phyloP scores from a whole-genome alignment of 2,329 filamentous ascomycete species.

The Monilinia polystroma region DNA sequence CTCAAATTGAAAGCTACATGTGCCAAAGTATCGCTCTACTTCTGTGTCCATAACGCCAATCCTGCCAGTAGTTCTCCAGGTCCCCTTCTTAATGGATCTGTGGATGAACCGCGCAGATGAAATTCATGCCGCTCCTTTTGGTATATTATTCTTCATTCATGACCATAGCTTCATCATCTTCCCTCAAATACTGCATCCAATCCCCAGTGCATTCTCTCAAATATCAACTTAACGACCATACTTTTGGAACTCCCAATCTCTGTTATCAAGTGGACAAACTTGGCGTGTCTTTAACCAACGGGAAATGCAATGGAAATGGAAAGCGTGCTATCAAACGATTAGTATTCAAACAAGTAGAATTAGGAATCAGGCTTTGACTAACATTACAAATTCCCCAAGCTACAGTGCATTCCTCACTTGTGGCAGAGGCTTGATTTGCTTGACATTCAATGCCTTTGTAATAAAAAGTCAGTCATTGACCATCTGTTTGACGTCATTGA shows the following conservation, averaged over 20 bases:
- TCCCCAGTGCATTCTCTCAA: neutral
- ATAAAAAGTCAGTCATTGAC: slow-evolving; percentile 24
- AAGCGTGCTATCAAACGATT: slow-evolving; percentile 70
- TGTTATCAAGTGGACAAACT: slow-evolving; percentile 94
- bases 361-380: slow-evolving; percentile 44
- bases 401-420: slow-evolving; percentile 96
- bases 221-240: slow-evolving; percentile 65
- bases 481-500: neutral
- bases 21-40: slow-evolving; percentile 17
- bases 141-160: slow-evolving; percentile 20
- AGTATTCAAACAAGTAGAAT: slow-evolving; percentile 19
- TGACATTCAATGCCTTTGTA: slow-evolving; percentile 88
- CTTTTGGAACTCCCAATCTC: slow-evolving; percentile 99
- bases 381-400: slow-evolving; percentile 99
- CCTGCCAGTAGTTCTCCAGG: slow-evolving; percentile 10
- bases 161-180: slow-evolving; percentile 7
- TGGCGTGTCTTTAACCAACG: slow-evolving; percentile 99
- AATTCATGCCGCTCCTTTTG: slow-evolving; percentile 16
- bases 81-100: neutral
- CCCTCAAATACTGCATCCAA: slow-evolving; percentile 2
- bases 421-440: slow-evolving; percentile 95
- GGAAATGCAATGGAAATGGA: slow-evolving; percentile 99
- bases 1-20: slow-evolving; percentile 11
- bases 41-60: slow-evolving; percentile 22
- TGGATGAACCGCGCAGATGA: slow-evolving; percentile 12